Base-by-base conservation (phyloP, 352 stramenopile species). In the Elongisporangium anandrum region DNA sequence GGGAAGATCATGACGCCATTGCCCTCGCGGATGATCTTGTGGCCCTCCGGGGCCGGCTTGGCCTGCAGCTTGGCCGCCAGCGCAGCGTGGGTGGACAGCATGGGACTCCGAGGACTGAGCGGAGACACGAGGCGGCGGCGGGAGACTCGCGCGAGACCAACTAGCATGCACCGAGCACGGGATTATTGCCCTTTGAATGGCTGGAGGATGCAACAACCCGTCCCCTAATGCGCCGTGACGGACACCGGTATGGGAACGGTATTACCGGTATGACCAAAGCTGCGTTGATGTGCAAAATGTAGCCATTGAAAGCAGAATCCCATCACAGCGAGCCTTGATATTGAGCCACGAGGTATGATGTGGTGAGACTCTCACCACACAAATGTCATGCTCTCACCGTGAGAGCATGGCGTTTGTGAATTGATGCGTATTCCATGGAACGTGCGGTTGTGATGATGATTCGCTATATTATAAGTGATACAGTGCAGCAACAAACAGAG, bases 1-100 rank as follows among this genome's bases (percentile, higher is more conserved):
- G 85, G 83, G 66, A 96, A 97, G 67, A 96, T 84, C 75, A 97
- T 96, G 54, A 95, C 92, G 59, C 86, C 89, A 64, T 91, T 81
- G 59, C 92, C 92, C 64, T 96, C 87, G 53, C 84, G 86, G 61
- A 96, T 96, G 72, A 94, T 92, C 64, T 96, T 92, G 71, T 93
- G 81, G 53, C 84, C 86, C 0, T 59, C 54, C 0, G 82, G 81
- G 22, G 77, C 75, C 13, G 67, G 61, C 61, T 92, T 90, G 55
- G 61, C 65, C 63, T 91, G 79, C 60, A 94, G 64, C 55, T 64
- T 72, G 63, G 87, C 73, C 34, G 84, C 84, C 55, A 85, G 61
- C 45, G 77, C 73, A 24, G 81, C 74, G 48, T 72, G 73, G 24
- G 76, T 79, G 9, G 68, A 75, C 67, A 81, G 79, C 17, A 45